phyloP scores from a whole-genome alignment of 805 yeast species.

The Candida orba region DNA sequence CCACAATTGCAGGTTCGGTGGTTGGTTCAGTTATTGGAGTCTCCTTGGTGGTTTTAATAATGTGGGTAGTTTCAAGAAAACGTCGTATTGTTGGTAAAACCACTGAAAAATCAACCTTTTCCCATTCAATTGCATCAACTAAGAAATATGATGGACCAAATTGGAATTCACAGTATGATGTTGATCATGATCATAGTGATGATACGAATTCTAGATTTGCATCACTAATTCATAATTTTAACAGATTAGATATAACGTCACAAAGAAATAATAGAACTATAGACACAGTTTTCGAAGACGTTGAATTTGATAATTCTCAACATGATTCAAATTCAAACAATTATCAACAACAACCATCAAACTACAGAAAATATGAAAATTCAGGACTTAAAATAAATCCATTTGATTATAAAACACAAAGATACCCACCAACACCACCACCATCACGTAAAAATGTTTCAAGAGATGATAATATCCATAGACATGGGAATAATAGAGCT shows the following conservation, averaged over 20 bases:
- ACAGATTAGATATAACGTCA: background rate
- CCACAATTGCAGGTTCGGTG: conserved; percentile 22
- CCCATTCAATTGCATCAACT: conserved; percentile 22
- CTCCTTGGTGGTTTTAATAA: conserved; percentile 6
- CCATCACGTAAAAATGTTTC: conserved; percentile 12
- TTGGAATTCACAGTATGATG: conserved; percentile 5
- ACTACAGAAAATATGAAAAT: conserved; percentile 11
- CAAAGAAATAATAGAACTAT: conserved; percentile 8
- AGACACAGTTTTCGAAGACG: conserved; percentile 23
- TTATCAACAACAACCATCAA: background rate
- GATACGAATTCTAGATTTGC: conserved; percentile 6
- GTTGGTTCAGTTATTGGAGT: conserved; percentile 22
- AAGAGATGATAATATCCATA: conserved; percentile 8
- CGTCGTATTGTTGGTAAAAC: background rate
- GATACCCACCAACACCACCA: conserved; percentile 19
- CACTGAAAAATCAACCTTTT: conserved; percentile 16
- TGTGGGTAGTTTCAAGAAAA: conserved; percentile 14
- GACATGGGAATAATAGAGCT: conserved; percentile 18
- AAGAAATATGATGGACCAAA: conserved; percentile 14
- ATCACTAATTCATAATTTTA: conserved; percentile 5
- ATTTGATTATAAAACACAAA: conserved; percentile 11
- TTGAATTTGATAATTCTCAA: conserved; percentile 11
- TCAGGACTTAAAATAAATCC: conserved; percentile 18
- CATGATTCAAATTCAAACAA: background rate
- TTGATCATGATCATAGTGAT: background rate